A percentile compares a stretch with the other conserved stretches of the same genome.
These are phyloP conservation scores for Solanum dulcamara DNA, from an alignment of 257 asterid species.

Conservation along the genomic window DNA sequence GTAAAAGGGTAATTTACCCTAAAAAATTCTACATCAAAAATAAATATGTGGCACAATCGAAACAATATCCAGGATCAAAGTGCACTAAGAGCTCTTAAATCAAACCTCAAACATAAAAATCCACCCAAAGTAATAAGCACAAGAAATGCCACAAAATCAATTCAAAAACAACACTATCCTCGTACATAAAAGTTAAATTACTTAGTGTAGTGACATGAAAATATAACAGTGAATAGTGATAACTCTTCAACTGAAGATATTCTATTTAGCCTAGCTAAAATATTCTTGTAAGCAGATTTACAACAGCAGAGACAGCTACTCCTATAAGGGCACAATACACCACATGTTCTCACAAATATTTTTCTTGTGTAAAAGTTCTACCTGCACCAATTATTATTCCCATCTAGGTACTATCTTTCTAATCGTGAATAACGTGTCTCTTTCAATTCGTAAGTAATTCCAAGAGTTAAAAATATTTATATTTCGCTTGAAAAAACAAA, in stretches of 20 bases:
- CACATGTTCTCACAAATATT: conserved; percentile 55
- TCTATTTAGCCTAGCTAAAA: conserved; percentile 21
- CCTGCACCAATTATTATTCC: conserved; percentile 89
- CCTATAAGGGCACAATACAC: conserved; percentile 87
- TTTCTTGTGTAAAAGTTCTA: conserved; percentile 43
- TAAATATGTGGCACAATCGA: no score
- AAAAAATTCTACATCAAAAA: no score
- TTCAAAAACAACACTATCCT: not conserved
- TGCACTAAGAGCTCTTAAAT: no score
- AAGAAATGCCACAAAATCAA: not conserved
- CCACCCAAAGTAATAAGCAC: no score
- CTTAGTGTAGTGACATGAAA: not conserved
- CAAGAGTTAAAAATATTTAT: conserved; percentile 15
- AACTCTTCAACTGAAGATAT: not conserved
- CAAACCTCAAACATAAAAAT: no score
- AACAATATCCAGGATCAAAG: no score
- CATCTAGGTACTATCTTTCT: conserved; percentile 68
- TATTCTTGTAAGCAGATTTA: conserved; percentile 64
- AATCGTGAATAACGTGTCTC: conserved; percentile 73
- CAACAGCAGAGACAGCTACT: conserved; percentile 62
- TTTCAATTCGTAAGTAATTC: conserved; percentile 66
- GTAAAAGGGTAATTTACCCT: no score
- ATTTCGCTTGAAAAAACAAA: no score
- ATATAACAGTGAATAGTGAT: no score
- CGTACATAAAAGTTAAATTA: not conserved